A percentile compares a stretch with the other conserved stretches of the same genome.
Conservation (phyloP, 768 basidiomycete genomes). For the Daedalea quercina region DNA sequence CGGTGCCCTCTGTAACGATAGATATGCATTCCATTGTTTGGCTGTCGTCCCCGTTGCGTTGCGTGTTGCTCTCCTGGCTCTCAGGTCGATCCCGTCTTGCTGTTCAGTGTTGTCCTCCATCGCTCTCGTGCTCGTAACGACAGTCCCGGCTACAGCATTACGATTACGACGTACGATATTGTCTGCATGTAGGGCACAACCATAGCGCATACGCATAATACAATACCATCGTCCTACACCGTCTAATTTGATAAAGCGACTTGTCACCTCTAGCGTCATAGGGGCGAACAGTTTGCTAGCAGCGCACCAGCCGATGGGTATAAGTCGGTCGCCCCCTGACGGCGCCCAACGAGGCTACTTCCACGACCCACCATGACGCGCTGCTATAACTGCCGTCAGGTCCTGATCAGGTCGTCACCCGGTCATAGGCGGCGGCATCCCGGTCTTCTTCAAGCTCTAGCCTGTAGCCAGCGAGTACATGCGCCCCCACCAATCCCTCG, state of each 20-base stretch:
- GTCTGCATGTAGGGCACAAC: not conserved
- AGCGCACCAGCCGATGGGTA: too few species aligned
- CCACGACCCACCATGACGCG: too few species aligned
- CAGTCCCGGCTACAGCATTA: not conserved
- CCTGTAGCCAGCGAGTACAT: too few species aligned
- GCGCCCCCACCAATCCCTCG: too few species aligned
- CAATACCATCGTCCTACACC: not conserved
- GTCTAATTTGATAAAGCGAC: not conserved
- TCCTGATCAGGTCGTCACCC: too few species aligned
- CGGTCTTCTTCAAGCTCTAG: too few species aligned
- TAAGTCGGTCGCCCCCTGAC: too few species aligned
- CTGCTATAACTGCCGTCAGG: too few species aligned
- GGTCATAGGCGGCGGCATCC: too few species aligned
- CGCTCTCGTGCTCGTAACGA: not conserved
- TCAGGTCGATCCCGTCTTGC: slow-evolving; percentile 6
- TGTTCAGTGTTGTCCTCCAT: slow-evolving; percentile 1
- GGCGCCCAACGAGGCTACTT: too few species aligned
- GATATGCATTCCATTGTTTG: slow-evolving; percentile 48
- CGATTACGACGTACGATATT: slow-evolving; percentile 4
- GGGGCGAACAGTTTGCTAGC: not conserved
- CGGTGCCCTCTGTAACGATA: slow-evolving; percentile 53
- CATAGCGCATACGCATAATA: not conserved
- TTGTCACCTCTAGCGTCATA: not conserved
- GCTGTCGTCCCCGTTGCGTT: slow-evolving; percentile 22
- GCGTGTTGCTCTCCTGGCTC: slow-evolving; percentile 14